Percentiles rank a stretch among this genome's conserved stretches.
phyloP scores from a whole-genome alignment of 116 monocot species.

The Papilionanthe hybrid region DNA sequence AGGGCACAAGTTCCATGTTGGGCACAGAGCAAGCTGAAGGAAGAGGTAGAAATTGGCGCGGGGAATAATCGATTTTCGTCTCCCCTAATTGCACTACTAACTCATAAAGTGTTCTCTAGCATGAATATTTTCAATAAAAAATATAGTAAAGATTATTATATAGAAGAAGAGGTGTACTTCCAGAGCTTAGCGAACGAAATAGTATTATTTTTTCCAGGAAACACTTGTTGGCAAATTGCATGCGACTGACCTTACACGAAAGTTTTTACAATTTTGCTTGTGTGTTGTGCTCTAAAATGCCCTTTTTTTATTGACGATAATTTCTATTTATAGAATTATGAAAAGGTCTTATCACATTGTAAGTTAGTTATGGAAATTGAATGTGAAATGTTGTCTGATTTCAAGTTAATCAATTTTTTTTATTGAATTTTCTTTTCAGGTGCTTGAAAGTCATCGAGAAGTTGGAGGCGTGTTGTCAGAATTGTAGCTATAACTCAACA shows the following conservation, averaged over 20 bases:
- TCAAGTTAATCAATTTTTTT: not conserved
- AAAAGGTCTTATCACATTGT: not conserved
- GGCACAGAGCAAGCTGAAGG: too few relatives aligned
- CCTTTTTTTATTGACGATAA: not conserved
- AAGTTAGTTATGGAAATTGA: not conserved
- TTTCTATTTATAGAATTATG: not conserved
- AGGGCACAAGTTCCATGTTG: too few relatives aligned
- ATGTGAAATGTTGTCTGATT: not conserved
- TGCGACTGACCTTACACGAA: not conserved
- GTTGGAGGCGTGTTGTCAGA: conserved; percentile 85
- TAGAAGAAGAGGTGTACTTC: not conserved
- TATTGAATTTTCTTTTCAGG: conserved; percentile 32
- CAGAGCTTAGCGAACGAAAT: not conserved
- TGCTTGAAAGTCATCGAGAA: conserved; percentile 70
- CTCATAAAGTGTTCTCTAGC: not conserved
- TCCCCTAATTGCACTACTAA: not conserved
- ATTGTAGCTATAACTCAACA: conserved; percentile 79
- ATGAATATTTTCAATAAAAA: not conserved
- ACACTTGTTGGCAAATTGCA: not conserved
- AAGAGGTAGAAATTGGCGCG: too few relatives aligned
- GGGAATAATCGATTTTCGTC: not conserved
- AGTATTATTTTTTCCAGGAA: not conserved
- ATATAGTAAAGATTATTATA: not conserved
- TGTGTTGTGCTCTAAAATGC: not conserved
- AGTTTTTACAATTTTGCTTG: not conserved